These are phyloP conservation scores for Musa acuminata DNA, from an alignment of 176 grass and related monocot species.

Conservation along the genomic window DNA sequence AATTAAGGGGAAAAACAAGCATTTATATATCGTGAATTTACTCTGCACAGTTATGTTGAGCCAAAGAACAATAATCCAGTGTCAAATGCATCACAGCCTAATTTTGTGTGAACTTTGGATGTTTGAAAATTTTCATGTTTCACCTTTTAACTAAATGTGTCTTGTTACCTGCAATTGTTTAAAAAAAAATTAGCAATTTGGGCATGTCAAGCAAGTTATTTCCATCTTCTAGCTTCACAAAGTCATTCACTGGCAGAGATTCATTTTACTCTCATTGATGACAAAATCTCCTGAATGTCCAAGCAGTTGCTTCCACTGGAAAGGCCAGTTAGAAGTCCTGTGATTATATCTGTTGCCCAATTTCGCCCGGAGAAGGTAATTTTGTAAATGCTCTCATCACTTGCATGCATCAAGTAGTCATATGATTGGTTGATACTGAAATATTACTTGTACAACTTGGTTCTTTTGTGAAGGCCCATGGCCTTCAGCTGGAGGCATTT, in stretches of 20 bases:
- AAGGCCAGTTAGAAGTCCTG: conserved; percentile 44
- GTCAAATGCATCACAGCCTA: too few relatives aligned
- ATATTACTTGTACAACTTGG: conserved; percentile 9
- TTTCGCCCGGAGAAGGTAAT: conserved; percentile 95
- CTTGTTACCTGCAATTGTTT: background rate
- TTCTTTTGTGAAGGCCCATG: conserved; percentile 57
- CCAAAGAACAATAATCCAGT: too few relatives aligned
- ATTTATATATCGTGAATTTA: too few relatives aligned
- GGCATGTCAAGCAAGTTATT: background rate
- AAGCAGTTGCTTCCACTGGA: conserved; percentile 69
- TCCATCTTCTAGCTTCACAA: background rate
- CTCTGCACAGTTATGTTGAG: too few relatives aligned
- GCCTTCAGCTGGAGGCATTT: conserved; percentile 91
- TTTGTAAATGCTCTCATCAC: background rate
- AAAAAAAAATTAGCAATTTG: background rate
- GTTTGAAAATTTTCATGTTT: background rate
- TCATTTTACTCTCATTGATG: conserved; percentile 12
- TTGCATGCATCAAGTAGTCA: background rate
- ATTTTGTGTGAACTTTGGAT: background rate
- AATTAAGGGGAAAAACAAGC: too few relatives aligned
- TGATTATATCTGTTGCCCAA: conserved; percentile 88
- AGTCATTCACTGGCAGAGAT: conserved; percentile 1
- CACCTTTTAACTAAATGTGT: background rate
- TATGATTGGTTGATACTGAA: conserved; percentile 4
- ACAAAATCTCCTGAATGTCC: conserved; percentile 34